These are phyloP conservation scores for Seminavis robusta DNA, from an alignment of 108 stramenopile genomes.

Conservation along the genomic window DNA sequence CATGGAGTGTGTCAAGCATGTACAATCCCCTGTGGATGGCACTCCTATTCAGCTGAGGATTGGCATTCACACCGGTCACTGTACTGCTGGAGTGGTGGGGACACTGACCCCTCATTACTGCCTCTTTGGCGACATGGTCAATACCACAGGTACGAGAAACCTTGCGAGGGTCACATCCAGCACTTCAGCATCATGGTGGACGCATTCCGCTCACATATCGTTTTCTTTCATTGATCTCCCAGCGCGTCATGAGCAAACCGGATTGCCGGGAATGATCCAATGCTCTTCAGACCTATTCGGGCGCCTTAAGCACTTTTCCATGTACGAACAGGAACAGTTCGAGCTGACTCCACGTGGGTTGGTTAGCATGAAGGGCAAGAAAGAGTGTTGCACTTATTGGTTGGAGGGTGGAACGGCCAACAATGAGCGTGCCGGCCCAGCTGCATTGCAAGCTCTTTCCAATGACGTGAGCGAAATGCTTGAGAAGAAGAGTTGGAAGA, in stretches of 20 bases:
- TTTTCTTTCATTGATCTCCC: too few relatives aligned
- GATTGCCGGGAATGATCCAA: slow-evolving; percentile 16
- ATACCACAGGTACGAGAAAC: too few relatives aligned
- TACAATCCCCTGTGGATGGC: slow-evolving; percentile 24
- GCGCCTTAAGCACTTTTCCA: slow-evolving; percentile 6
- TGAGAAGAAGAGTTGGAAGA: slow-evolving; percentile 15
- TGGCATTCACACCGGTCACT: slow-evolving; percentile 36
- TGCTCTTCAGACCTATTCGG: neutral
- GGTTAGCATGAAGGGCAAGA: slow-evolving; percentile 34
- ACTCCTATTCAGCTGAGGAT: slow-evolving; percentile 21
- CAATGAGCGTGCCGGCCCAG: slow-evolving; percentile 9
- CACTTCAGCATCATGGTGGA: too few relatives aligned
- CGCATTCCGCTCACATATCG: too few relatives aligned
- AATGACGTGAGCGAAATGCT: slow-evolving; percentile 7
- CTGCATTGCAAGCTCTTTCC: slow-evolving; percentile 4
- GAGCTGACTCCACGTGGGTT: slow-evolving; percentile 21
- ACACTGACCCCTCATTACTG: slow-evolving; percentile 28
- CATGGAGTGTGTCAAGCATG: slow-evolving; percentile 20
- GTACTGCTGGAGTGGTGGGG: slow-evolving; percentile 31
- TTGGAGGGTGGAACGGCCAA: slow-evolving; percentile 9
- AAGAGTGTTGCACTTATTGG: slow-evolving; percentile 22
- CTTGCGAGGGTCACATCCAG: too few relatives aligned
- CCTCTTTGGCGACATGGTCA: slow-evolving; percentile 35
- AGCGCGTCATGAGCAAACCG: slow-evolving; percentile 15
- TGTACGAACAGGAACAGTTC: slow-evolving; percentile 9